Evolutionary conservation across 768 basidiomycete species (phyloP).

Genomic region (Xerocomus brunneocitrinus): DNA sequence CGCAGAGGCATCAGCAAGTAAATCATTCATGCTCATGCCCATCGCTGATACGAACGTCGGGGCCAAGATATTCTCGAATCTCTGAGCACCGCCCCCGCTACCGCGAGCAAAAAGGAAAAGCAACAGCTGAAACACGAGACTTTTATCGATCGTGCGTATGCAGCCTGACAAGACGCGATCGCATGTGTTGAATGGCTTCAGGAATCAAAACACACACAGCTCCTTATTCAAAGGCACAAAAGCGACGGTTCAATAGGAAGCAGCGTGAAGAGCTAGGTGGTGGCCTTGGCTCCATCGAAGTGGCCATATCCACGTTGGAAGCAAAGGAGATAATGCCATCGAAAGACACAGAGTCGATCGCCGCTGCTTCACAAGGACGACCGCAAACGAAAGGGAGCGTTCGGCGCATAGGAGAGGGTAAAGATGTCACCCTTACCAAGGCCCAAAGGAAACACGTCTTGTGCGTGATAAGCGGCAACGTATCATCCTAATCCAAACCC

Average conservation of each 20-base stretch:
- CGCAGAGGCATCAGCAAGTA: conserved; percentile 39
- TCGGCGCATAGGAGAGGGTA: conserved; percentile 67
- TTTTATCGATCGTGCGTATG: conserved; percentile 57
- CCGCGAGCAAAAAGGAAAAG: conserved; percentile 62
- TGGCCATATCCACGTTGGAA: conserved; percentile 53
- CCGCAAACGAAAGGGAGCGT: conserved; percentile 28
- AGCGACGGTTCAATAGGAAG: conserved; percentile 65
- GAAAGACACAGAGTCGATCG: conserved; percentile 14
- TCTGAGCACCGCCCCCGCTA: conserved; percentile 25
- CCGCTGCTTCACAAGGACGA: conserved; percentile 13
- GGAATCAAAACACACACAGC: conserved; percentile 46
- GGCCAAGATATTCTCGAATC: conserved; percentile 42
- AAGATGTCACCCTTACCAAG: conserved; percentile 50
- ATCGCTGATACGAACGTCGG: conserved; percentile 24
- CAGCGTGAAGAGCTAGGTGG: conserved; percentile 55
- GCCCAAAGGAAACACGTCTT: conserved; percentile 63
- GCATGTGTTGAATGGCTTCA: conserved; percentile 18
- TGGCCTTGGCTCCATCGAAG: conserved; percentile 47
- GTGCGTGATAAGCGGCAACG: conserved; percentile 40
- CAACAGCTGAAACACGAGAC: conserved; percentile 60
- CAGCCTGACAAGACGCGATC: neutral
- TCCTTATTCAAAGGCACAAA: conserved; percentile 70
- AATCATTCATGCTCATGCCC: neutral
- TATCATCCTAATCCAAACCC: neutral
- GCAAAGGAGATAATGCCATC: conserved; percentile 25